A percentile compares a stretch with the other conserved stretches of the same genome.
phyloP scores from a whole-genome alignment of 1,284 basidiomycete species.

The Inonotus hispidus region DNA sequence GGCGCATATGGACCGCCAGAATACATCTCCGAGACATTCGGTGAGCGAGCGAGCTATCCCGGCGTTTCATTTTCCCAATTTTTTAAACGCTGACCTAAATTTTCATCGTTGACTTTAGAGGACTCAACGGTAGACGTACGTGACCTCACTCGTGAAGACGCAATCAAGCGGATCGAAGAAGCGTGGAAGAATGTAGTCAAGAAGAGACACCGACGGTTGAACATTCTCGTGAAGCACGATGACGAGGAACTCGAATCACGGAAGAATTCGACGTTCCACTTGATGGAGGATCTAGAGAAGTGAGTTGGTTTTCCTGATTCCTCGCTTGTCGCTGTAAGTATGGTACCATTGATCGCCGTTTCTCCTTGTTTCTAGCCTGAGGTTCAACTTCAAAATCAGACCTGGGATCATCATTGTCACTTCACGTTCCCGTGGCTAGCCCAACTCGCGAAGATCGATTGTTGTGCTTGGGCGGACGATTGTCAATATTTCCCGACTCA shows the following conservation, averaged over 20 bases:
- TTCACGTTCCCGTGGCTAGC: slow-evolving; percentile 8
- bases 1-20: not conserved
- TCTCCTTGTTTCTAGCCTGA: not conserved
- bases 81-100: not conserved
- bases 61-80: not conserved
- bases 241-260: slow-evolving; percentile 2
- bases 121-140: slow-evolving; percentile 14
- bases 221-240: slow-evolving; percentile 13
- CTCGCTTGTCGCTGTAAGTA: not conserved
- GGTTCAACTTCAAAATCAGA: slow-evolving; percentile 12
- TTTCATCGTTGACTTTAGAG: not conserved
- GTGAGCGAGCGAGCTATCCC: not conserved
- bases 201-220: slow-evolving; percentile 5
- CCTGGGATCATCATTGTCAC: slow-evolving; percentile 14
- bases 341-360: not conserved
- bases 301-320: not conserved
- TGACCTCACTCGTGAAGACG: slow-evolving; percentile 6
- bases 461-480: too few species aligned
- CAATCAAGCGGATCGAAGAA: slow-evolving; percentile 11
- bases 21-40: slow-evolving; percentile 7
- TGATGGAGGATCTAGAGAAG: slow-evolving; percentile 16
- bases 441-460: too few species aligned
- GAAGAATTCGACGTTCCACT: slow-evolving; percentile 12
- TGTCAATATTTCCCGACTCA: too few species aligned
- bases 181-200: slow-evolving; percentile 16